A percentile compares a stretch with the other conserved stretches of the same genome.
Evolutionary conservation across 352 stramenopile species (phyloP).

Genomic region (Aphanomyces cochlioides): DNA sequence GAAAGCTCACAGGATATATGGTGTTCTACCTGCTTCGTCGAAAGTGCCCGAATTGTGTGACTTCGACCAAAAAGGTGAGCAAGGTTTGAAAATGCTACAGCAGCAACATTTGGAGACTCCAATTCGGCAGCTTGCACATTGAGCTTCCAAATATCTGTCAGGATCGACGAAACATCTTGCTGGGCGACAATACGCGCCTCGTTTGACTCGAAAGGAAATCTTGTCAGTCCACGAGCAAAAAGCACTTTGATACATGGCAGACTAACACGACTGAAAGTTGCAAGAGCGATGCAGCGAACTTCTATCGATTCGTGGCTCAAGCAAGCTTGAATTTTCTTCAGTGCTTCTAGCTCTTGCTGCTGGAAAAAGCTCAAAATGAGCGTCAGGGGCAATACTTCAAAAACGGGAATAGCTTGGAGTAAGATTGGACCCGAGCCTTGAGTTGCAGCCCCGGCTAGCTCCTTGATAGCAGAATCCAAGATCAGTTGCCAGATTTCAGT

Average conservation of each 20-base stretch:
- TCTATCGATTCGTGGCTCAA: constrained; percentile 65
- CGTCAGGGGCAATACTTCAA: constrained; percentile 53
- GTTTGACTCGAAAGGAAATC: constrained; percentile 80
- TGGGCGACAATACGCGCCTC: constrained; percentile 75
- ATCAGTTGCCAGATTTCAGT: constrained; percentile 61
- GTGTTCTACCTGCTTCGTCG: constrained; percentile 3
- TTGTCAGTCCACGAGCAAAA: constrained; percentile 51
- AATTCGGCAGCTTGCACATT: constrained; percentile 60
- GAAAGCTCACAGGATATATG: neutral
- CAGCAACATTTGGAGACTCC: constrained; percentile 34
- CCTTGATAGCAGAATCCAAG: constrained; percentile 52
- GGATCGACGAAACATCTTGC: constrained; percentile 71
- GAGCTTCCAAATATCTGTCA: constrained; percentile 77
- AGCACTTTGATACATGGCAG: constrained; percentile 50
- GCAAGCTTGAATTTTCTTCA: constrained; percentile 69
- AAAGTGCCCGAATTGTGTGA: constrained; percentile 36
- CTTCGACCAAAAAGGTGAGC: constrained; percentile 41
- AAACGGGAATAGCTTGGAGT: constrained; percentile 46
- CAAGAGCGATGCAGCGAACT: constrained; percentile 56
- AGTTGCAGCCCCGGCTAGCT: constrained; percentile 66
- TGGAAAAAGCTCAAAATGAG: constrained; percentile 64
- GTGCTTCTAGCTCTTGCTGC: constrained; percentile 59
- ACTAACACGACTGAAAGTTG: constrained; percentile 52
- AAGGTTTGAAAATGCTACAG: constrained; percentile 60
- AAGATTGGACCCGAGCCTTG: constrained; percentile 42